These are phyloP conservation scores for Rhizophora apiculata DNA, from an alignment of 345 rosid genomes.

Conservation along the genomic window DNA sequence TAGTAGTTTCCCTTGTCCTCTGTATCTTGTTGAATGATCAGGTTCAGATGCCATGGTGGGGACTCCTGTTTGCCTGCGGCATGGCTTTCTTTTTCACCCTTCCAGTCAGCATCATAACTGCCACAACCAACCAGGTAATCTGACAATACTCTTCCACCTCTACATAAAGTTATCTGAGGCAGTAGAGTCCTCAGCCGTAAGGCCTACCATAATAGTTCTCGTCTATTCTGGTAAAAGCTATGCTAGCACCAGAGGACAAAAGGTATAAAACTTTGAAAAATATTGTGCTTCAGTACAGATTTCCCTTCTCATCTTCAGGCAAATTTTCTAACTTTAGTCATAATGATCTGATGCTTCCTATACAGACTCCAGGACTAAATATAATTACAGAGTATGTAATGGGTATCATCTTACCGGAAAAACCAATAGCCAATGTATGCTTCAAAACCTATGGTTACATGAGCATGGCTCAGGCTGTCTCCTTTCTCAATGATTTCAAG, in stretches of 20 bases:
- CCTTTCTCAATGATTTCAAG: slow-evolving; percentile 89
- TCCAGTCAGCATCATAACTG: slow-evolving; percentile 83
- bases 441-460: slow-evolving; percentile 84
- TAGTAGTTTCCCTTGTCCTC: slow-evolving; percentile 53
- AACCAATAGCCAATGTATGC: slow-evolving; percentile 91
- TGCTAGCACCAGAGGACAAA: no score
- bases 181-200: no score
- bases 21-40: slow-evolving; percentile 67
- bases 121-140: slow-evolving; percentile 83
- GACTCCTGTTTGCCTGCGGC: slow-evolving; percentile 64
- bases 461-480: slow-evolving; percentile 89
- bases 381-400: slow-evolving; percentile 84
- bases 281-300: neutral
- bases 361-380: slow-evolving; percentile 84
- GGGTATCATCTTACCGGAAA: slow-evolving; percentile 81
- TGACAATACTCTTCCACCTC: neutral
- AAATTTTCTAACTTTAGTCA: neutral
- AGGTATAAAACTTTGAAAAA: no score
- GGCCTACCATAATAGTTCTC: no score
- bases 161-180: neutral
- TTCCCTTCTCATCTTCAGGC: neutral
- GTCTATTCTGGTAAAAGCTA: no score
- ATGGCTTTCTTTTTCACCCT: slow-evolving; percentile 83
- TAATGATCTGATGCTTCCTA: slow-evolving; percentile 3
- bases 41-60: slow-evolving; percentile 98